Conservation (phyloP, 1,139 yeast genomes). For the Magnusiomyces paraingens region DNA sequence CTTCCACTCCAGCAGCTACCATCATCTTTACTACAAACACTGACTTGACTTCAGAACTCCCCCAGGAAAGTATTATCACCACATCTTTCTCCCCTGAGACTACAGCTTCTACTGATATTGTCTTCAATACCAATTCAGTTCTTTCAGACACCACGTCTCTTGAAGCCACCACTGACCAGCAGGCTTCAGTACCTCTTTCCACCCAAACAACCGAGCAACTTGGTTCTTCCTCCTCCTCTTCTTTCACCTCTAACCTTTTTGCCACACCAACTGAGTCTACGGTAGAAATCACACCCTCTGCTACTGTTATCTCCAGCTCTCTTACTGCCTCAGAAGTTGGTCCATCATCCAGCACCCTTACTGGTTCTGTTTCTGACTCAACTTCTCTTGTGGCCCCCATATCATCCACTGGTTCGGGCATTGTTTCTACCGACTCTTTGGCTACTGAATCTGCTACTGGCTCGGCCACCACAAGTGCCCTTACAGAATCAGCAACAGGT, state of each 20-base stretch:
- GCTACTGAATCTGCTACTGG: constrained; percentile 2
- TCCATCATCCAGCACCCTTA: not conserved
- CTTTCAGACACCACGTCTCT: not conserved
- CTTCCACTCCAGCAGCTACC: not conserved
- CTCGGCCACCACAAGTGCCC: not conserved
- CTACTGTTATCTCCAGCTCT: not conserved
- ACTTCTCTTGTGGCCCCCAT: constrained; percentile 12
- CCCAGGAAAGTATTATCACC: not conserved
- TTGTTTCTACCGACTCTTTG: too few species aligned
- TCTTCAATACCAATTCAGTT: not conserved
- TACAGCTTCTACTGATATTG: not conserved
- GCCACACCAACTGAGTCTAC: not conserved
- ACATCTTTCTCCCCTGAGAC: not conserved
- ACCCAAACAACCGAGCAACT: too few species aligned
- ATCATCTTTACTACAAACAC: not conserved
- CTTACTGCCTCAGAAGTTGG: not conserved
- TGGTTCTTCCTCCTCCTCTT: too few species aligned
- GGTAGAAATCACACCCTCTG: not conserved
- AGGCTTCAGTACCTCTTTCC: too few species aligned
- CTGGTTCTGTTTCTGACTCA: constrained; percentile 2
- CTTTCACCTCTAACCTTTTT: too few species aligned
- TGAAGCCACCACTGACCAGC: not conserved
- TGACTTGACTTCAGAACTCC: not conserved
- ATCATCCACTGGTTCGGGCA: constrained; percentile 15
- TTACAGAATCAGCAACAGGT: not conserved